Percentiles rank a stretch among this genome's conserved stretches.
Evolutionary conservation across 768 basidiomycete species (phyloP).

Genomic region (Phanerochaete sordida): DNA sequence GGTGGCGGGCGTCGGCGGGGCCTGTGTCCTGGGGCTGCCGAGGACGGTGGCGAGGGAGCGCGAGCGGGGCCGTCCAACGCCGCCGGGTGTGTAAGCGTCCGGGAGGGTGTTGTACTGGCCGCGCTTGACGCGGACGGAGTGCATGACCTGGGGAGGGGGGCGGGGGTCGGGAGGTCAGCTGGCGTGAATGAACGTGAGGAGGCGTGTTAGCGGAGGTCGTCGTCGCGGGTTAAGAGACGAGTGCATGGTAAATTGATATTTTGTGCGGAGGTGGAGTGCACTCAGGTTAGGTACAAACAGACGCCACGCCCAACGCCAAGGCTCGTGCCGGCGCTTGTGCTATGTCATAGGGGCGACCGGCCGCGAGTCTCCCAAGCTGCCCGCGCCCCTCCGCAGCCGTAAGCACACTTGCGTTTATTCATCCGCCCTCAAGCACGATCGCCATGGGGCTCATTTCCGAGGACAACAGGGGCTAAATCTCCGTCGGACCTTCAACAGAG

Average conservation of each 20-base stretch:
- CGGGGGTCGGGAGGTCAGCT: not conserved
- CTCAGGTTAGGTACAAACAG: not conserved
- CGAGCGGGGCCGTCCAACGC: constrained; percentile 10
- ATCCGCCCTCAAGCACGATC: too few relatives aligned
- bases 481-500: too few relatives aligned
- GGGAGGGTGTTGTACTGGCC: constrained; percentile 19
- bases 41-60: constrained; percentile 16
- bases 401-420: too few relatives aligned
- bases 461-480: not conserved
- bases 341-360: constrained; percentile 1
- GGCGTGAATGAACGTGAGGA: constrained; percentile 1
- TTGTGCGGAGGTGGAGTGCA: not conserved
- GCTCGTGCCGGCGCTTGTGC: not conserved
- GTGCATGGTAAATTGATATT: not conserved
- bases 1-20: not conserved
- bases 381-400: not conserved
- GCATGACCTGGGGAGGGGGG: constrained; percentile 30
- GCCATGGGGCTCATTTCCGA: too few relatives aligned
- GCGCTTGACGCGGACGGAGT: constrained; percentile 45
- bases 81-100: not conserved
- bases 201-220: constrained; percentile 5
- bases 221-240: not conserved
- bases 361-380: not conserved
- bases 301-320: not conserved
- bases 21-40: not conserved